Evolutionary conservation across 176 grass and related monocot species (phyloP), one percentile per base, ranked within the genome.

Genomic region (Alopecurus myosuroides): DNA sequence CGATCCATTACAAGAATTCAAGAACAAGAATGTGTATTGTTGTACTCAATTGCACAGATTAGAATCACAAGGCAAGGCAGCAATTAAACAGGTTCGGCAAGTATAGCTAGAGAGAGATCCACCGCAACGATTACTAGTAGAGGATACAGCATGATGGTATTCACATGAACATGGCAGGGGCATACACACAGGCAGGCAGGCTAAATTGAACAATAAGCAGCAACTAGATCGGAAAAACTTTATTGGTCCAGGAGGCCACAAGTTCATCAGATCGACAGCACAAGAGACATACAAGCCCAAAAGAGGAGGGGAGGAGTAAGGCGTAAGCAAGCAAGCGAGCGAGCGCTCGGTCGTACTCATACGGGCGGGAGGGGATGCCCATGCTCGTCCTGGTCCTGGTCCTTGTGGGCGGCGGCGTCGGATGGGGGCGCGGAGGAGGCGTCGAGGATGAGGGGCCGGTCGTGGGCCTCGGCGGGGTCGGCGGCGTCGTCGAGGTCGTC

Each of bases 391-490:
- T 34, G 12, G 44, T 13, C 22, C 18, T 57, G 36, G 1, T 76
- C 70, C 76, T 85, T 18, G 60, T 6, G 37, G 39, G 72, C 28
- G 70, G 31, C 17, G 49, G 6, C 29, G 19, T n/a, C 39, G 68
- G n/a, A 64, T 8, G 7, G 30, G 25, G 78, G 42, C 30, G 30
- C 4, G 48, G 80, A 8, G 30, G 30, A 11, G 41, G 79, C 20
- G 61, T 77, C 25, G 77, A 89, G 86, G 42, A 92, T 80, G 75
- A 97, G 89, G 18, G 85, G 87, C 11, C 89, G 91, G 62, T 81
- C 88, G 75, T 93, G 88, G 42, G 91, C 83, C 72, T 89, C 86
- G 15, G 89, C 77, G 7, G 31, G 20, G 19, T 73, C 61, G 2
- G 3, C 22, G 63, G 25, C 79, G 1, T 3, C 5, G 20, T 84